phyloP scores from a whole-genome alignment of 176 grass and related monocot species.

The Coix lacrymajobi region DNA sequence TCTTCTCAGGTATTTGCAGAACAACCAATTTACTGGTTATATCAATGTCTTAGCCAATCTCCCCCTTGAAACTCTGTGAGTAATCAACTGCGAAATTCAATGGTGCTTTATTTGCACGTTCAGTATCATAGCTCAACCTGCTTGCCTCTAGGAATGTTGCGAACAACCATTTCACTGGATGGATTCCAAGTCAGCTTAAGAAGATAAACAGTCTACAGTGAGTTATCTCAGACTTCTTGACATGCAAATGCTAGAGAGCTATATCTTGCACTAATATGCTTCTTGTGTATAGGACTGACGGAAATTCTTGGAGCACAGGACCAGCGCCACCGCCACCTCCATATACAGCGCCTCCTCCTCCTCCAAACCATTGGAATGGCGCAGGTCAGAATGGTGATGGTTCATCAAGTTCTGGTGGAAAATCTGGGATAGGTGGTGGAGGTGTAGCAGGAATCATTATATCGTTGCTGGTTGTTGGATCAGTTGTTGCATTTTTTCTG shows the following conservation, averaged over 20 bases:
- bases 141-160: constrained; percentile 69
- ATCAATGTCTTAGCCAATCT: constrained; percentile 83
- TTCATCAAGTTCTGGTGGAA: constrained; percentile 52
- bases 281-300: constrained; percentile 61
- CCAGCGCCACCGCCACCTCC: constrained; percentile 89
- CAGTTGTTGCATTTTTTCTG: constrained; percentile 68
- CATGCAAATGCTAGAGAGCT: neutral
- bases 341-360: constrained; percentile 77
- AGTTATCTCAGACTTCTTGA: constrained; percentile 41
- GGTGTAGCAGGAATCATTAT: constrained; percentile 82
- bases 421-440: constrained; percentile 68
- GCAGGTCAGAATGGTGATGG: constrained; percentile 46
- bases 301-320: constrained; percentile 86
- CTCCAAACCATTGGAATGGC: constrained; percentile 47
- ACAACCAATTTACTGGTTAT: constrained; percentile 82
- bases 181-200: constrained; percentile 89
- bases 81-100: constrained; percentile 7
- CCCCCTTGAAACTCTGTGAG: constrained; percentile 83
- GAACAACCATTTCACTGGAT: constrained; percentile 89
- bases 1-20: constrained; percentile 76
- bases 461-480: constrained; percentile 72
- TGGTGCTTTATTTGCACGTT: constrained; percentile 17
- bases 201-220: constrained; percentile 93
- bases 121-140: constrained; percentile 27
- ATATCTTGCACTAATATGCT: constrained; percentile 17